Conservation (phyloP, 495 filamentous ascomycete species). For the Glonium stellatum region DNA sequence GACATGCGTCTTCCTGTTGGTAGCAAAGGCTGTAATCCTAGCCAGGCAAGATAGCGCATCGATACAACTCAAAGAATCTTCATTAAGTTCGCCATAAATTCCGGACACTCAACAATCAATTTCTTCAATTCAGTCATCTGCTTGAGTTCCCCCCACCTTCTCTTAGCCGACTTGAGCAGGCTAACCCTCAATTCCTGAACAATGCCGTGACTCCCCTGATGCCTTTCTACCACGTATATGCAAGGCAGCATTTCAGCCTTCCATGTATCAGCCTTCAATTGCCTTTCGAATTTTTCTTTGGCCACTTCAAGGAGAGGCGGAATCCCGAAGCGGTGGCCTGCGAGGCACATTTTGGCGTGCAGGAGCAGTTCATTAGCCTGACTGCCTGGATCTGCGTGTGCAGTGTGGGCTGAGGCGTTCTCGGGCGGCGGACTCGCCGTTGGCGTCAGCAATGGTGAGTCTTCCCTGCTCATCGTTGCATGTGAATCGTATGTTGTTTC, state of each 20-base stretch:
- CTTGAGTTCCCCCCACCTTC: slow-evolving; percentile 11
- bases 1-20: too few species aligned
- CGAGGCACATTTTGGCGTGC: slow-evolving; percentile 12
- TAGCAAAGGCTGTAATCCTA: too few species aligned
- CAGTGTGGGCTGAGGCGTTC: not conserved
- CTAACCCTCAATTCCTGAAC: slow-evolving; percentile 5
- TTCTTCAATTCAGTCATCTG: slow-evolving; percentile 12
- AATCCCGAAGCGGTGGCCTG: slow-evolving; percentile 17
- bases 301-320: slow-evolving; percentile 5
- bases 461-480: not conserved
- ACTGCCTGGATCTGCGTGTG: slow-evolving; percentile 5
- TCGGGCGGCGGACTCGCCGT: not conserved
- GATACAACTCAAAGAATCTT: slow-evolving; percentile 1
- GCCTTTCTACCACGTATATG: slow-evolving; percentile 14
- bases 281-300: slow-evolving; percentile 13
- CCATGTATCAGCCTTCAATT: slow-evolving; percentile 1
- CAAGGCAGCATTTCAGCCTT: slow-evolving; percentile 11
- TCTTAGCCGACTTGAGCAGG: slow-evolving; percentile 7
- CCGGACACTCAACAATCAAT: slow-evolving; percentile 11
- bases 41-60: not conserved
- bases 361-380: slow-evolving; percentile 15
- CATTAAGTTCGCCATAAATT: slow-evolving; percentile 18
- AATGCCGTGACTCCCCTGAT: not conserved
- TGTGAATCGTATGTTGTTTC: too few species aligned
- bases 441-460: not conserved